Evolutionary conservation across 2,329 filamentous ascomycete species (phyloP).

Genomic region (Ceratocystis smalleyi): DNA sequence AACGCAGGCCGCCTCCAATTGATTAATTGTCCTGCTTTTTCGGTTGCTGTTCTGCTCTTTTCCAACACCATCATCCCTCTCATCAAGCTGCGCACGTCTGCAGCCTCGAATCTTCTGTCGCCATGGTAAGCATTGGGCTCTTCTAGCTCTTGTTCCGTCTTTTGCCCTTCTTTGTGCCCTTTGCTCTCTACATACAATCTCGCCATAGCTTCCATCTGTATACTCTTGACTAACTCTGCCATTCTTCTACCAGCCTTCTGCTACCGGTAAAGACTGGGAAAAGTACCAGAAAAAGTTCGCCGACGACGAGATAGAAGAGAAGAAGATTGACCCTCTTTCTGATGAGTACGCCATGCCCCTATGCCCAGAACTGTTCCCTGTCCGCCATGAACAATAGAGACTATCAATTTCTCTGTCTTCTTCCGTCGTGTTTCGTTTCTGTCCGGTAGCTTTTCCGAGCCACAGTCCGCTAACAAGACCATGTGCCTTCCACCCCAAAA

Average conservation of each 20-base stretch:
- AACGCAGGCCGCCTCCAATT: not conserved
- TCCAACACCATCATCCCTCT: not conserved
- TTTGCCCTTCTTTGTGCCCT: not conserved
- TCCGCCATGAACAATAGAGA: too few relatives aligned
- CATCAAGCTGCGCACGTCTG: not conserved
- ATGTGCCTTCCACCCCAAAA: constrained; percentile 16
- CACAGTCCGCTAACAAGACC: not conserved
- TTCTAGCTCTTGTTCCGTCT: not conserved
- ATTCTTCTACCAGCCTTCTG: constrained; percentile 53
- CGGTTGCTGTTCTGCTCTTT: not conserved
- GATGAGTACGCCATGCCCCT: constrained; percentile 52
- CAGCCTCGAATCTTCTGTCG: constrained; percentile 5
- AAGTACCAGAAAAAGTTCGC: constrained; percentile 96
- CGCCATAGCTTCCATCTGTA: not conserved
- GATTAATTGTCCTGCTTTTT: not conserved
- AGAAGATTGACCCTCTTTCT: constrained; percentile 95
- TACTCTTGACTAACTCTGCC: too few relatives aligned
- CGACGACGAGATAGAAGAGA: constrained; percentile 94
- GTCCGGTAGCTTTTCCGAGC: too few relatives aligned
- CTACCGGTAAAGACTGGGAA: constrained; percentile 90
- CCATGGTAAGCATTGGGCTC: constrained; percentile 7
- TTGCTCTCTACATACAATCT: not conserved
- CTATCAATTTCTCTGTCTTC: too few relatives aligned
- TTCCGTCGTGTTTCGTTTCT: too few relatives aligned
- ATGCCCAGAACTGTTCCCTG: too few relatives aligned